Evolutionary conservation across 1,284 basidiomycete genomes (phyloP), one percentile per base, ranked within the genome.

Genomic region (Vanrija sp.): DNA sequence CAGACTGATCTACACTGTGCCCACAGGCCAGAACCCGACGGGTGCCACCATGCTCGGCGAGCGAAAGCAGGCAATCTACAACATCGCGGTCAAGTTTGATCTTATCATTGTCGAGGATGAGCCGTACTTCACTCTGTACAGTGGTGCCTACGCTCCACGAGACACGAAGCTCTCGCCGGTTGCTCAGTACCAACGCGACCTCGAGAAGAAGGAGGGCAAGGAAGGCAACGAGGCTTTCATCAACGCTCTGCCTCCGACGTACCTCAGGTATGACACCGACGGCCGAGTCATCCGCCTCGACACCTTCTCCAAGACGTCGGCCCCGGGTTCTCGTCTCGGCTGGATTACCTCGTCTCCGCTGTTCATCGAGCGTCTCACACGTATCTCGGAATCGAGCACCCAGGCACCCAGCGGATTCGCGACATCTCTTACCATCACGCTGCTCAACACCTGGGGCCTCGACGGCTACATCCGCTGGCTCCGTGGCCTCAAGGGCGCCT

Each of bases 381-480:
- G 88, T 46, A 83, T 84, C n/a, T 80, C 82, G 38, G 89, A 93
- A 77, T 83, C 82, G 0, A 80, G 82, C 15, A 84, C 87, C 0
- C 87, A 89, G 68, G 82, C 83, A 0, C 87, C 89, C 3, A 86
- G 83, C 57, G 89, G 88, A 3, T 86, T 91, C 62, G 80, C 81
- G 43, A 68, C 71, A 5, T 81, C 84, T 1, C 66, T 91, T 43
- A 79, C 90, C 5, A 78, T 84, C 1, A 79, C 83, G 47, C 78
- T 89, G 15, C 69, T 91, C 23, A 80, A 83, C 46, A 75, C 78
- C 43, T 91, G 88, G 87, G 81, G 84, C 29, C 73, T 78, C 56
- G 80, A 84, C 6, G 88, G 88, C 1, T 91, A 87, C 71, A 76
- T 88, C 44, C 82, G 87, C 38, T 91, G 89, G 89, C 78, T 91